These are phyloP conservation scores for Boletus reticulatus DNA, from an alignment of 768 basidiomycete species.

Conservation along the genomic window DNA sequence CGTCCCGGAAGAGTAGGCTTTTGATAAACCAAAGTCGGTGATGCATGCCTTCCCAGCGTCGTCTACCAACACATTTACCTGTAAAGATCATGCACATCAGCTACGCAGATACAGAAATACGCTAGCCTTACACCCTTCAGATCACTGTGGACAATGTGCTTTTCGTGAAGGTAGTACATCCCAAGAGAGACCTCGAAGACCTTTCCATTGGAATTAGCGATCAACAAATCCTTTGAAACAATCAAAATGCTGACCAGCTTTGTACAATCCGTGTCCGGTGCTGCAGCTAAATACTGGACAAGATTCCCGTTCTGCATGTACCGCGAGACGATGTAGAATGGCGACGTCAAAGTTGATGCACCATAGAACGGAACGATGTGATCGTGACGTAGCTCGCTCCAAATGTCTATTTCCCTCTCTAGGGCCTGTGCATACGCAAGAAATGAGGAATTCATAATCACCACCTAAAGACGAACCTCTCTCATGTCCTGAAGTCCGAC, in stretches of 20 bases:
- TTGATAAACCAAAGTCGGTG: conserved; percentile 35
- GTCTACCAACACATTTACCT: conserved; percentile 35
- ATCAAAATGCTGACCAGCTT: neutral
- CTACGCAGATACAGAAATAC: neutral
- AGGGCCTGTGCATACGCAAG: neutral
- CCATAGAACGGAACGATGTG: conserved; percentile 15
- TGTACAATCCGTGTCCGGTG: neutral
- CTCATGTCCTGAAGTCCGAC: neutral
- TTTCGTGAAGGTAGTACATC: conserved; percentile 15
- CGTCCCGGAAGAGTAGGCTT: conserved; percentile 16
- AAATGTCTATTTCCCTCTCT: conserved; percentile 9
- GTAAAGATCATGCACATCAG: neutral
- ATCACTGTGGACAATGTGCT: conserved; percentile 27
- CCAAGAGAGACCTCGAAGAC: conserved; percentile 12
- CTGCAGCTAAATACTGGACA: conserved; percentile 1
- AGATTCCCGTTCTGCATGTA: conserved; percentile 8
- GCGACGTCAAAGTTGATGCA: conserved; percentile 1
- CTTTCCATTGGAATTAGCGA: neutral
- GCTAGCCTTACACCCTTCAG: conserved; percentile 24
- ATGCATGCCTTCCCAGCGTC: conserved; percentile 31
- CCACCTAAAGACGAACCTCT: neutral
- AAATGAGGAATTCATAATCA: neutral
- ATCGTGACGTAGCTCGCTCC: conserved; percentile 11
- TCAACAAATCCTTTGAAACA: neutral
- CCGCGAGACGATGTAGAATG: conserved; percentile 6